phyloP scores from a whole-genome alignment of 192 early-diverging fungal genomes.

The Funneliformis geosporum region DNA sequence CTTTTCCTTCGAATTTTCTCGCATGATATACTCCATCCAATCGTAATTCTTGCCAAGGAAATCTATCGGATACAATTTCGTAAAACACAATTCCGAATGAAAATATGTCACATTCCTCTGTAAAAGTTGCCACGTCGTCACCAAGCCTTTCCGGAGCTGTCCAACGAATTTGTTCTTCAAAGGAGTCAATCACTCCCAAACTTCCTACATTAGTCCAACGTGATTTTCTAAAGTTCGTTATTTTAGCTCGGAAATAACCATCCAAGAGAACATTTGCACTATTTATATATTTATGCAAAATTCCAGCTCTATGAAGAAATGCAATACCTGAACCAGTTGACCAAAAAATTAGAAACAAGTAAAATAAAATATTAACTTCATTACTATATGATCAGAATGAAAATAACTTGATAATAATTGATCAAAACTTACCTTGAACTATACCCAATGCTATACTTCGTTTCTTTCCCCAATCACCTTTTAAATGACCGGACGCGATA shows the following conservation, averaged over 20 bases:
- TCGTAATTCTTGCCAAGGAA: conserved; percentile 19
- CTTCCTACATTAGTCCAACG: conserved; percentile 16
- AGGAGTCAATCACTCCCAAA: conserved; percentile 1
- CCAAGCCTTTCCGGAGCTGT: conserved; percentile 29
- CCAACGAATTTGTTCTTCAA: conserved; percentile 37
- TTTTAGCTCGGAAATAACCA: conserved; percentile 26
- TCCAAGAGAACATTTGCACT: conserved; percentile 29
- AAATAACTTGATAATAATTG: not conserved
- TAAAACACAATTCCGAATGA: conserved; percentile 34
- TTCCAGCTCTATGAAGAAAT: conserved; percentile 32
- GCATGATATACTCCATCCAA: conserved; percentile 10
- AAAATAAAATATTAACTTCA: not conserved
- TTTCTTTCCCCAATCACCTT: conserved; percentile 33
- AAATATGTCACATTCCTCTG: conserved; percentile 30
- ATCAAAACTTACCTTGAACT: conserved; percentile 5
- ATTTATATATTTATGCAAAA: conserved; percentile 33
- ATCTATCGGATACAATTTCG: conserved; percentile 27
- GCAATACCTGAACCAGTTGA: conserved; percentile 17
- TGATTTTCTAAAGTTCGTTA: conserved; percentile 31
- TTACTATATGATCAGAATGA: not conserved
- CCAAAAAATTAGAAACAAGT: too few relatives aligned
- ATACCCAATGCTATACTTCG: conserved; percentile 26
- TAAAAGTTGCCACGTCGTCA: conserved; percentile 27
- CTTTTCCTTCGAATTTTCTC: conserved; percentile 20
- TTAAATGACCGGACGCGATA: conserved; percentile 16